phyloP scores from a whole-genome alignment of 2,329 filamentous ascomycete genomes.

The Clonostachys sp. region DNA sequence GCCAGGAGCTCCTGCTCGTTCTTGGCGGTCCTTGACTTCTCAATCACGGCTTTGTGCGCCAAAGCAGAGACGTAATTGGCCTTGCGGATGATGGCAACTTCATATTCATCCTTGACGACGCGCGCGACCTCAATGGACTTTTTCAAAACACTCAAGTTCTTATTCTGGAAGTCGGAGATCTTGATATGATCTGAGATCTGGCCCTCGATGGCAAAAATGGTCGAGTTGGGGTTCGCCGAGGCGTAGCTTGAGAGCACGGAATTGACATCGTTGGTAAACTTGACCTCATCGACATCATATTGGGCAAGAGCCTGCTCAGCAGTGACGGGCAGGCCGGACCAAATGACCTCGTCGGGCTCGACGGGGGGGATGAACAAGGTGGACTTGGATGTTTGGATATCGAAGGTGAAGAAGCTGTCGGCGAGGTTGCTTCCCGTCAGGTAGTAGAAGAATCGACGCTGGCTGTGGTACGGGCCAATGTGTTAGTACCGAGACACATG shows the following conservation, averaged over 20 bases:
- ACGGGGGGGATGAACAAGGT: constrained; percentile 90
- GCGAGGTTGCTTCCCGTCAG: constrained; percentile 78
- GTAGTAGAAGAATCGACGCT: constrained; percentile 93
- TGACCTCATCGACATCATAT: constrained; percentile 80
- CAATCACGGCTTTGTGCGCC: constrained; percentile 60
- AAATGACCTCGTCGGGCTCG: constrained; percentile 85
- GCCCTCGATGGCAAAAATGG: constrained; percentile 72
- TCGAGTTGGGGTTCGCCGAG: constrained; percentile 24
- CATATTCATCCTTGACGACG: constrained; percentile 70
- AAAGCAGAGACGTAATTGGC: constrained; percentile 67
- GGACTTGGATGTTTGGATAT: constrained; percentile 66
- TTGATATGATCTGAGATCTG: constrained; percentile 70
- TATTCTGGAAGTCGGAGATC: constrained; percentile 65
- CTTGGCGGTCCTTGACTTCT: constrained; percentile 55
- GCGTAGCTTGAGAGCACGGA: constrained; percentile 56
- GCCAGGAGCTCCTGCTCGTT: constrained; percentile 85
- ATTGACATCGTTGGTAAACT: constrained; percentile 70
- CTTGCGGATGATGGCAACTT: constrained; percentile 67
- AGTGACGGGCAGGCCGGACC: constrained; percentile 83
- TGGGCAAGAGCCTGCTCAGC: constrained; percentile 67
- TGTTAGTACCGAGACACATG: neutral
- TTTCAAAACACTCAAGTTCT: constrained; percentile 52
- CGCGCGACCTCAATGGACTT: constrained; percentile 64
- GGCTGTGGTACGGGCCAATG: constrained; percentile 39
- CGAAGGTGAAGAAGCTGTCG: constrained; percentile 78